Evolutionary conservation across 257 asterid species (phyloP), one percentile per base, ranked within the genome.

Genomic region (Nicotiana benthamiana): DNA sequence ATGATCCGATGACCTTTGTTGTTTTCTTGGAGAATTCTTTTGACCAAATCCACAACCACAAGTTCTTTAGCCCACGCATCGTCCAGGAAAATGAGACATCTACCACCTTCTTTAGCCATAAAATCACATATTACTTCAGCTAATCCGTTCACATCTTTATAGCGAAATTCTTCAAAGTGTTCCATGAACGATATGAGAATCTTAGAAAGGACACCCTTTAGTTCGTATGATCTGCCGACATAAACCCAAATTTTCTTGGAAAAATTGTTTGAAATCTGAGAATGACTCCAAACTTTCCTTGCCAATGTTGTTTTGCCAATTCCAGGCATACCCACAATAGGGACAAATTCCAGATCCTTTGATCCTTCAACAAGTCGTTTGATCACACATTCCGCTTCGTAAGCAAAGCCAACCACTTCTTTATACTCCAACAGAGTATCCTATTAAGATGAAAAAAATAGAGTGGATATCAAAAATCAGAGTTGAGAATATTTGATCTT

Each of bases 291-390:
- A 12, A 88, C 52, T 81, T 79, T 86, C 12, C 80, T 85, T 3
- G 88, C 88, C 62, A 86, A 67, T 12, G 87, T 84, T 4, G 88
- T 83, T 84, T 88, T 88, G 9, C 87, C 91, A 9, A 88, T 88
- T 13, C 91, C 89, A 0, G 89, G 77, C 89, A 86, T 79, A 1
- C 89, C 91, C 59, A 84, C 83, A 20, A 86, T 80, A 15, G 89
- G 75, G 75, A 84, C 46, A 56, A 86, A 84, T 27, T 83, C 88
- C 0, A 86, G 52, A 7, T 84, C 74, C 12, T 54, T 61, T 0
- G 80, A 52, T 74, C 76, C 83, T 78, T 54, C 80, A 15, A 4
- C 40, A 27, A 88, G 84, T 65, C 27, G 36, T 18, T 81, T 79
- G 43, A 78, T 84, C 10, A 86, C 20, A 20, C 16, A 43, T 16